Evolutionary conservation across 2,329 filamentous ascomycete genomes (phyloP).

Genomic region (Xylaria digitata): DNA sequence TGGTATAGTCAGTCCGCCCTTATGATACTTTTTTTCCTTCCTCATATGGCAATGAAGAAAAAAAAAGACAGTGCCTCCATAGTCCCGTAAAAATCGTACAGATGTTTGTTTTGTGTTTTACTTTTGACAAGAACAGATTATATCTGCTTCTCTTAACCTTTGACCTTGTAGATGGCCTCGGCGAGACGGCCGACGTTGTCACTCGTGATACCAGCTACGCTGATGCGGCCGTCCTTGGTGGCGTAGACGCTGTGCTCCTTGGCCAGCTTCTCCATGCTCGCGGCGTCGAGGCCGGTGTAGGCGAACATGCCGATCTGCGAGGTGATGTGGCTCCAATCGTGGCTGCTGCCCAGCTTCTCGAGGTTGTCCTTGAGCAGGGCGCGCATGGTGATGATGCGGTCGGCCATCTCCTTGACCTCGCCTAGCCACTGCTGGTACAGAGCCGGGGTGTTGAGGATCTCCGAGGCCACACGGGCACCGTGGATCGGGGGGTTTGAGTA

Average conservation of each 20-base stretch:
- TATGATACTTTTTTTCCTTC: constrained; percentile 11
- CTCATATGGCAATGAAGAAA: constrained; percentile 1
- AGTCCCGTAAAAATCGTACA: constrained; percentile 31
- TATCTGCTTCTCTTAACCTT: constrained; percentile 62
- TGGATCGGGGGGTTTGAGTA: constrained; percentile 99
- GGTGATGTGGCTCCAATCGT: constrained; percentile 99
- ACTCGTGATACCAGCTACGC: constrained; percentile 83
- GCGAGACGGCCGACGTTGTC: constrained; percentile 84
- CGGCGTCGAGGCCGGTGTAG: constrained; percentile 90
- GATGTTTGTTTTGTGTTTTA: constrained; percentile 5
- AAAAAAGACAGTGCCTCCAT: constrained; percentile 24
- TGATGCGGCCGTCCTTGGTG: constrained; percentile 91
- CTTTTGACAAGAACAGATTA: background rate
- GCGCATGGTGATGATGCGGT: constrained; percentile 99
- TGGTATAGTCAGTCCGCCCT: background rate
- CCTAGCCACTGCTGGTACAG: constrained; percentile 94
- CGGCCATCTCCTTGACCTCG: constrained; percentile 98
- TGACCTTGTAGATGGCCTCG: constrained; percentile 86
- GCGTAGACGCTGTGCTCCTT: constrained; percentile 98
- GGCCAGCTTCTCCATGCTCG: constrained; percentile 91
- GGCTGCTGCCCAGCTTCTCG: constrained; percentile 92
- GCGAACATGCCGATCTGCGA: constrained; percentile 99
- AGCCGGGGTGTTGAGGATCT: constrained; percentile 86
- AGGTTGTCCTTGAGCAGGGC: constrained; percentile 93
- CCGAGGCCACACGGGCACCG: constrained; percentile 91